Evolutionary conservation across 495 filamentous ascomycete genomes (phyloP), one percentile per base, ranked within the genome.

Genomic region (Lentithecium fluviatile): DNA sequence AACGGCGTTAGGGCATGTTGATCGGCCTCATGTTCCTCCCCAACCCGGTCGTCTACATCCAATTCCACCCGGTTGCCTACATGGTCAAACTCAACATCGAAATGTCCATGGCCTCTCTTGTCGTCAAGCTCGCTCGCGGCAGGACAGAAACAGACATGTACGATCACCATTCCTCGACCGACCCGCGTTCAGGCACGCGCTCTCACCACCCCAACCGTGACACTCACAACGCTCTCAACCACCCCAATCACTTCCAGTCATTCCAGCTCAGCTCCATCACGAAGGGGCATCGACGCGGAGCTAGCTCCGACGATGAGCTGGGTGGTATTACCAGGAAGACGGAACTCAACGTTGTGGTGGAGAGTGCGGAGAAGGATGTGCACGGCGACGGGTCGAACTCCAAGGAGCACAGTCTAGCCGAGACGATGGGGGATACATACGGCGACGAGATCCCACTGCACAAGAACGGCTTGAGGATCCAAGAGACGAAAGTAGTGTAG

Each of bases 31-130:
- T 74, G 69, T 73, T 64, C 52, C 70, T 70, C 21, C 43, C 56
- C 15, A 74, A 74, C 66, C 52, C 24, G 37, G 55, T 59, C 45
- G 73, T 74, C n/a, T 82, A 80, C 68, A 69, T 81, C 53, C 78
- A 81, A 71, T 79, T 82, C 65, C 78, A 80, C 38, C 79, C 79
- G 2, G 67, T 82, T 7, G 73, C 78, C 5, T 82, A 81, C 60
- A 78, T 76, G 23, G 78, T 82, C 21, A 82, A 82, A 52, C 74
- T 82, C 37, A 78, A 80, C 53, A 80, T 82, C 67, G 80, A 82
- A 53, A 77, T 82, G 71, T 74, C 73, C 19, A 82, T 82, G 79
- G 77, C 79, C 0, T 65, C 68, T 15, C 73, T 82, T 29, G 80
- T 82, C 51, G 58, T 61, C 2, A 49, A 49, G 37, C 50, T 61